These are phyloP conservation scores for Neofusicoccum laricinum DNA, from an alignment of 2,329 filamentous ascomycete species.

Conservation along the genomic window DNA sequence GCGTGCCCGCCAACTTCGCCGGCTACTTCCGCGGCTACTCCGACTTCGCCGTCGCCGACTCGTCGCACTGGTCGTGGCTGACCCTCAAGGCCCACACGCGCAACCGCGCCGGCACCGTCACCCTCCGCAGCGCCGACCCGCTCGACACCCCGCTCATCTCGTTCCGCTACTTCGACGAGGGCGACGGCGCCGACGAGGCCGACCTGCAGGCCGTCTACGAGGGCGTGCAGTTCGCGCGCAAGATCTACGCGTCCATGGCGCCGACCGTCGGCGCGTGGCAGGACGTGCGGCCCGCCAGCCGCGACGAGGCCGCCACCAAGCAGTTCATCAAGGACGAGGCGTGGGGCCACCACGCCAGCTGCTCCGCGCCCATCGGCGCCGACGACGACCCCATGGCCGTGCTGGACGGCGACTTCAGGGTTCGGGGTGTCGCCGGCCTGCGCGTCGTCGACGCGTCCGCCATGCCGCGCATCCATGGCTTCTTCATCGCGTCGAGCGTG, in stretches of 20 bases:
- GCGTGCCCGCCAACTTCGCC: slow-evolving; percentile 54
- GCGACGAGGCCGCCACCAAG: slow-evolving; percentile 38
- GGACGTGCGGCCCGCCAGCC: slow-evolving; percentile 37
- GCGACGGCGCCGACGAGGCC: slow-evolving; percentile 45
- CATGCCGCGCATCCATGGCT: slow-evolving; percentile 56
- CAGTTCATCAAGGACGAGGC: slow-evolving; percentile 29
- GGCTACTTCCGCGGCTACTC: slow-evolving; percentile 57
- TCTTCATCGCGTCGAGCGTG: slow-evolving; percentile 50
- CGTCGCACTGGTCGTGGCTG: slow-evolving; percentile 46
- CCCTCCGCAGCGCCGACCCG: slow-evolving; percentile 59
- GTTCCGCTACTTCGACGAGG: slow-evolving; percentile 42
- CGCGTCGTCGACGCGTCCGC: slow-evolving; percentile 62
- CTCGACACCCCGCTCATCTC: slow-evolving; percentile 60
- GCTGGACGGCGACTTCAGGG: slow-evolving; percentile 56
- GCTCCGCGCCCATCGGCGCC: slow-evolving; percentile 55
- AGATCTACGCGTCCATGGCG: slow-evolving; percentile 28
- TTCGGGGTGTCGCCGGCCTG: slow-evolving; percentile 54
- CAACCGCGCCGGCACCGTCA: slow-evolving; percentile 61
- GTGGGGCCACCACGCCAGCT: slow-evolving; percentile 55
- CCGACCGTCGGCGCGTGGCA: slow-evolving; percentile 41
- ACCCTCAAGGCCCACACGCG: slow-evolving; percentile 62
- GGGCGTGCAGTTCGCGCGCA: slow-evolving; percentile 52
- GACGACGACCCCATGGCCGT: slow-evolving; percentile 55
- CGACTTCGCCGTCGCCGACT: slow-evolving; percentile 41
- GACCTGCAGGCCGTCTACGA: slow-evolving; percentile 55